phyloP scores from a whole-genome alignment of 805 yeast genomes.

The Kodamaea hsintzibuensis region DNA sequence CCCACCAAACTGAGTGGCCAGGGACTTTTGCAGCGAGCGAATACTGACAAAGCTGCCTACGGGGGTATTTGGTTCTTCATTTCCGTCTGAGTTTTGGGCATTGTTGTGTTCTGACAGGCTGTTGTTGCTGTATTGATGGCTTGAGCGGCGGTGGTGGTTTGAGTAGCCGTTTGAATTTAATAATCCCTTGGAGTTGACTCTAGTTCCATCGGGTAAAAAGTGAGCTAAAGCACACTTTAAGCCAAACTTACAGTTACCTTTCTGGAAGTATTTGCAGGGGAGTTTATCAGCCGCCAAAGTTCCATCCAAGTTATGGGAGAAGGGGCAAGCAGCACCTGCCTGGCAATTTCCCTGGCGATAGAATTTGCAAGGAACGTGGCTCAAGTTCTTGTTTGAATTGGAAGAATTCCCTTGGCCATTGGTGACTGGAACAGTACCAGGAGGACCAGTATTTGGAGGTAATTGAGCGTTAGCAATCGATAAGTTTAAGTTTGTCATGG shows the following conservation, averaged over 20 bases:
- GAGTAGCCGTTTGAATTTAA: slow-evolving; percentile 3
- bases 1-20: background rate
- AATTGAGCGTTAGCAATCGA: slow-evolving; percentile 19
- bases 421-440: slow-evolving; percentile 25
- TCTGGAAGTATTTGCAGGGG: slow-evolving; percentile 91
- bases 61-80: background rate
- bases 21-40: background rate
- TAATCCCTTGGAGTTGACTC: slow-evolving; percentile 53
- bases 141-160: slow-evolving; percentile 3
- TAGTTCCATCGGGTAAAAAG: slow-evolving; percentile 83
- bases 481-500: slow-evolving; percentile 16
- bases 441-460: slow-evolving; percentile 41
- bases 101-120: background rate
- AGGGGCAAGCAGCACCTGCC: slow-evolving; percentile 91
- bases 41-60: background rate
- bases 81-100: background rate
- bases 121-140: slow-evolving; percentile 3
- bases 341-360: slow-evolving; percentile 91
- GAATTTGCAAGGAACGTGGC: slow-evolving; percentile 97
- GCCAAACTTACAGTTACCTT: slow-evolving; percentile 97
- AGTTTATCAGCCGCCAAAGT: slow-evolving; percentile 50
- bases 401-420: slow-evolving; percentile 13
- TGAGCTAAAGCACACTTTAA: slow-evolving; percentile 93
- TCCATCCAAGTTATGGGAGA: slow-evolving; percentile 72
- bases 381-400: slow-evolving; percentile 50